Base-by-base conservation (phyloP, 2,329 filamentous ascomycete genomes). In the Emmonsiellopsis sp. region DNA sequence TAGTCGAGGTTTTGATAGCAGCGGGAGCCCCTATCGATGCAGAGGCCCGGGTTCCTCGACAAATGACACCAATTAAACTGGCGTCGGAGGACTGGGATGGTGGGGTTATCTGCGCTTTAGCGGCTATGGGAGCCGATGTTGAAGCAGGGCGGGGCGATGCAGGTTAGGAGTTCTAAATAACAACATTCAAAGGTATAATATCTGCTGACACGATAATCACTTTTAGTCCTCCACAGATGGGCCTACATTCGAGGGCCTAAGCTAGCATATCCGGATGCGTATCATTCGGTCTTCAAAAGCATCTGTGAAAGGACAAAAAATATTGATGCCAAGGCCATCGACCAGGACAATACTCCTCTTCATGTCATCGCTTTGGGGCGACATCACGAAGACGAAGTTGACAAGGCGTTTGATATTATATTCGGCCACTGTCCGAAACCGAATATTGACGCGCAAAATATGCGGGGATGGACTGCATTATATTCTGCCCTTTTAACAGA, bases 61-160 rank as follows among this genome's bases (percentile, higher is more conserved):
- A 44, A 16, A n/a, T 55, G 26, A 63, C 61, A 2, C 63, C 63
- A 0, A 57, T 64, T 31, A 57, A 56, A 7, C 56, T 55, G 6
- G 63, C 63, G 7, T 58, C 62, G 4, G 60, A 61, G 7, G 59
- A 62, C 7, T 62, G 63, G 60, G 57, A 64, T 16, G 61, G 55
- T 2, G 62, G 62, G n/a, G 53, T 57, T 4, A 59, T 62, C 11
- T 58, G 52, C 48, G 62, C 62, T 9, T 44, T 65, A 10, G 20
- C 62, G 16, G 52, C 52, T 2, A 50, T 57, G 26, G 61, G 61
- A 37, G 62, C 63, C 2, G 50, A 56, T 30, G 44, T 54, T 10
- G 58, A 58, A 8, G 46, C 51, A 1, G 48, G 58, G 10, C 35
- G 52, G 1, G 54, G 47, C 3, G 56, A 62, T 55, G 58, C 63